Base-by-base conservation (phyloP, 768 basidiomycete species). In the Xerocomellus chrysenteron region DNA sequence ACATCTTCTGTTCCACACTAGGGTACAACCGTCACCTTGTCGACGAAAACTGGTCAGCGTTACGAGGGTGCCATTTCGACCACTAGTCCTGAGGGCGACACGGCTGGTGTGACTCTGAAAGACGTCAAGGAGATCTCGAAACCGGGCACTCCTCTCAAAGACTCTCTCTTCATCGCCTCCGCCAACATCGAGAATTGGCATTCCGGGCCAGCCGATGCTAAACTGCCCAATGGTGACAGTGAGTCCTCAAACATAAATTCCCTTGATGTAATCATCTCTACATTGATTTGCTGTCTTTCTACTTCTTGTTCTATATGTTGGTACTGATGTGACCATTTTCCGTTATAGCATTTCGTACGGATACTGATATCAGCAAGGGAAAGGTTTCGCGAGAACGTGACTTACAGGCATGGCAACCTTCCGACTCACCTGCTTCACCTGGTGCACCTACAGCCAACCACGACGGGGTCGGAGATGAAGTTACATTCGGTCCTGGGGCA, bases 1-100 rank as follows among this genome's bases (percentile, higher is more conserved):
- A 58, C 55, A 64, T 56, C 59, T 60, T 52, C 42, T 41, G 43
- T 64, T 61, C 55, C 52, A 57, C 39, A 47, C 30, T 63, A 88
- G 90, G 90, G 91, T 40, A 90, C 87, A 6, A 90, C 87, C 37
- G 78, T 93, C 65, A 88, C 89, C n/a, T 79, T 93, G 56, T 68
- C 73, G 24, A 88, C 87, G 44, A 90, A 89, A 80, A 79, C 85
- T 14, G 75, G 78, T 35, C 79, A 83, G 63, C 88, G 88, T 60
- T 87, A 84, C 69, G 88, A 92, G 68, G 91, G 90, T 54, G 83
- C 83, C 60, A 76, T 93, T 54, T 74, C 65, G 14, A 84, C 83
- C 26, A 86, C 87, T 40, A 69, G 68, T 55, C 74, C 68, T 21
- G 89, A 91, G 65, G 84, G 86, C 45, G 87, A 90, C 69, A 83